Evolutionary conservation across 345 rosid genomes (phyloP).

Genomic region (Eucalyptus virginea): DNA sequence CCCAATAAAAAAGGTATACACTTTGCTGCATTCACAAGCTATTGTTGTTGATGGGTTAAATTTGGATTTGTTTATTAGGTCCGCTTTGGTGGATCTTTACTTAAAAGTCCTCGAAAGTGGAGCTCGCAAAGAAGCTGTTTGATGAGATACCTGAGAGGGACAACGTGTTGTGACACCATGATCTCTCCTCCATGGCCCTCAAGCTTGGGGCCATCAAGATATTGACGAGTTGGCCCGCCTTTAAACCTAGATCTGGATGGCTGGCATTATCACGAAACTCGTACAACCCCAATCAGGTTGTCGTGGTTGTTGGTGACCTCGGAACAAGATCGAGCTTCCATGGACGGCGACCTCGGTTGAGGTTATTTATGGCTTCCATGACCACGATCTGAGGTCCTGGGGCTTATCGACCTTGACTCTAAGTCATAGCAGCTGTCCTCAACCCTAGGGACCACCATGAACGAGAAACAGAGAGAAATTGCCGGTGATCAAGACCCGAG

Average conservation of each 20-base stretch:
- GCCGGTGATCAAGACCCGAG: background rate
- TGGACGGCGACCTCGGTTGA: background rate
- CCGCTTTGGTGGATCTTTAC: constrained; percentile 41
- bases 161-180: constrained; percentile 48
- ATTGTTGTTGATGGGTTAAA: constrained; percentile 37
- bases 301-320: background rate
- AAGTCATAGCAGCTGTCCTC: background rate
- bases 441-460: background rate
- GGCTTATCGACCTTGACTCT: background rate
- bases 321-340: background rate
- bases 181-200: constrained; percentile 6
- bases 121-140: constrained; percentile 38
- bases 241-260: background rate
- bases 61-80: constrained; percentile 41
- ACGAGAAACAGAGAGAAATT: background rate
- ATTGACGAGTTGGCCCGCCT: background rate
- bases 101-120: constrained; percentile 29
- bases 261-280: background rate
- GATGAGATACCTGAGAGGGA: constrained; percentile 48
- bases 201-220: background rate
- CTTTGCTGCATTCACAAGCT: constrained; percentile 35
- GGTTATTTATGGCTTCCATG: background rate
- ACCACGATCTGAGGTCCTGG: background rate
- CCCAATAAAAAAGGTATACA: constrained; percentile 23
- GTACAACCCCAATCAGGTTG: background rate